These are phyloP conservation scores for Alternaria conjuncta DNA, from an alignment of 2,329 filamentous ascomycete genomes.

Conservation along the genomic window DNA sequence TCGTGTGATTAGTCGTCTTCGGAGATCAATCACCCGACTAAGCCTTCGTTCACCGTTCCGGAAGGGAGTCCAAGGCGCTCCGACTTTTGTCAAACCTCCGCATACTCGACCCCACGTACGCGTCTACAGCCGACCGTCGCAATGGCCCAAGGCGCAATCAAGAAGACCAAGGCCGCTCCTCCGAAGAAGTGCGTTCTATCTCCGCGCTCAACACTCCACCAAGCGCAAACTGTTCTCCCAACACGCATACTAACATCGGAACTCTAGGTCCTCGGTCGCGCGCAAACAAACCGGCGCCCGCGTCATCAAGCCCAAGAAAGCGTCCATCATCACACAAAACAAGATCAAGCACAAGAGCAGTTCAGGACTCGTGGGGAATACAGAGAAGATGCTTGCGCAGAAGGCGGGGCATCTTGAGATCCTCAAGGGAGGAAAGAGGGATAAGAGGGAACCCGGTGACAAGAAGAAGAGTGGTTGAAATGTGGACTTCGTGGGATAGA, in stretches of 20 bases:
- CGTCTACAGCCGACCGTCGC: neutral
- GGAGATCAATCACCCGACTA: neutral
- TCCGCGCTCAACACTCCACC: neutral
- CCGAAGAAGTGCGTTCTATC: constrained; percentile 45
- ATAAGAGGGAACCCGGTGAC: constrained; percentile 41
- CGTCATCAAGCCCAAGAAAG: constrained; percentile 71
- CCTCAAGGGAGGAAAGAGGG: constrained; percentile 70
- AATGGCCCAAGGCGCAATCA: constrained; percentile 59
- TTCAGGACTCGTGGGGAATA: constrained; percentile 67
- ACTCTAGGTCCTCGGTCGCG: constrained; percentile 26
- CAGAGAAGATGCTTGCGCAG: constrained; percentile 70
- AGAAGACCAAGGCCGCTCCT: constrained; percentile 52
- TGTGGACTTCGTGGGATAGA: neutral
- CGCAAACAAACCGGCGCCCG: constrained; percentile 61
- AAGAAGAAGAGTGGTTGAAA: constrained; percentile 22
- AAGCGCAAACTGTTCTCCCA: neutral
- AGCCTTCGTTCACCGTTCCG: neutral
- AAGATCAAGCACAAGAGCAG: constrained; percentile 71
- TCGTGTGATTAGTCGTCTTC: neutral
- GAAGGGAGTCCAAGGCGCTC: neutral
- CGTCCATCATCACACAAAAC: constrained; percentile 63
- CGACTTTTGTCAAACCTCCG: neutral
- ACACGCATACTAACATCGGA: constrained; percentile 9
- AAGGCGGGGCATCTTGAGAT: constrained; percentile 75
- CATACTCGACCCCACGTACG: constrained; percentile 10